These are phyloP conservation scores for Malassezia japonica DNA, from an alignment of 1,284 basidiomycete genomes.

Conservation along the genomic window DNA sequence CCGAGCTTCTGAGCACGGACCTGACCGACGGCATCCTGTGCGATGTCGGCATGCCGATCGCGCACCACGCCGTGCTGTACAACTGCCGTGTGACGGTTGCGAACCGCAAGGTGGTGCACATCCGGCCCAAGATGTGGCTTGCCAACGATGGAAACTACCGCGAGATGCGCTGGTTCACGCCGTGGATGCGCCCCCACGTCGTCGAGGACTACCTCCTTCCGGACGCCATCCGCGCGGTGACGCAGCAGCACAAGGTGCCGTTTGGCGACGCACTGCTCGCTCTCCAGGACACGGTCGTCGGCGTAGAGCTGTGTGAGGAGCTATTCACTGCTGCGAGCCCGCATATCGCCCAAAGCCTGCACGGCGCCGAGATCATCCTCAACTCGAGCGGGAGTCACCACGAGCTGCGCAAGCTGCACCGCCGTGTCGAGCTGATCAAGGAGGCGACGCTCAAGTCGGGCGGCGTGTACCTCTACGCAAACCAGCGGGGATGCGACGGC, in stretches of 20 bases:
- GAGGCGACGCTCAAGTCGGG: slow-evolving; percentile 95
- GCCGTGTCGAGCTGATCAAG: slow-evolving; percentile 84
- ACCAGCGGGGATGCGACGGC: slow-evolving; percentile 97
- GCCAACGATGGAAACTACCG: slow-evolving; percentile 98
- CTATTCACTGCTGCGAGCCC: slow-evolving; percentile 92
- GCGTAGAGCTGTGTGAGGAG: slow-evolving; percentile 92
- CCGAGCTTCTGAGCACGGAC: slow-evolving; percentile 30
- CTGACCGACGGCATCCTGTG: slow-evolving; percentile 39
- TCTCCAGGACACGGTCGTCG: slow-evolving; percentile 88
- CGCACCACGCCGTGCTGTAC: slow-evolving; percentile 94
- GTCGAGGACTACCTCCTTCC: slow-evolving; percentile 84
- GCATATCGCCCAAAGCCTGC: slow-evolving; percentile 89
- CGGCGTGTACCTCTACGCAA: slow-evolving; percentile 92
- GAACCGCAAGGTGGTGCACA: slow-evolving; percentile 75
- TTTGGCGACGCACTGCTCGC: slow-evolving; percentile 91
- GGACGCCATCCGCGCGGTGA: slow-evolving; percentile 70
- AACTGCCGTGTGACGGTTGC: slow-evolving; percentile 87
- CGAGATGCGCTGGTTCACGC: slow-evolving; percentile 89
- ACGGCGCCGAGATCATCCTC: slow-evolving; percentile 96
- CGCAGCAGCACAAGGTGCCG: slow-evolving; percentile 85
- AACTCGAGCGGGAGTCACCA: slow-evolving; percentile 97
- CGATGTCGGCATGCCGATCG: slow-evolving; percentile 57
- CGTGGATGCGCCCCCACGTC: slow-evolving; percentile 79
- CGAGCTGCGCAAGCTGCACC: slow-evolving; percentile 85
- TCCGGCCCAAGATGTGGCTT: slow-evolving; percentile 98